phyloP scores from a whole-genome alignment of 129 eudicot species.

The Pseudognaphalium luteoalbum region DNA sequence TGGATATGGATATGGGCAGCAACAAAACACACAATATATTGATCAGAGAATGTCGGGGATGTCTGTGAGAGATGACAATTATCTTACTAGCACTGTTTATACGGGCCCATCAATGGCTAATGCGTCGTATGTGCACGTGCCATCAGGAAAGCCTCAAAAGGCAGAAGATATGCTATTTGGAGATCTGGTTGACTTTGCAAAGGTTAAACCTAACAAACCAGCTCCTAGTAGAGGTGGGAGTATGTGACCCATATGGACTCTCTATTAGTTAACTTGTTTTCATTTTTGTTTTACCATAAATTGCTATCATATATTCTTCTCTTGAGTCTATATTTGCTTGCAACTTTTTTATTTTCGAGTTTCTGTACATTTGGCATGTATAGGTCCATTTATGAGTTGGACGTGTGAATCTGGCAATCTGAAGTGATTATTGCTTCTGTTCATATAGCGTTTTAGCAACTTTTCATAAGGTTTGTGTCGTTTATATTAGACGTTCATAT shows the following conservation, averaged over 20 bases:
- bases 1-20: slow-evolving; percentile 60
- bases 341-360: not conserved
- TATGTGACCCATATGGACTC: slow-evolving; percentile 44
- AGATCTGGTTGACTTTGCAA: slow-evolving; percentile 78
- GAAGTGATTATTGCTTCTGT: slow-evolving; percentile 8
- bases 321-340: slow-evolving; percentile 17
- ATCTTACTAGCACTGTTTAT: slow-evolving; percentile 25
- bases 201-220: slow-evolving; percentile 62
- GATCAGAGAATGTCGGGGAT: slow-evolving; percentile 74
- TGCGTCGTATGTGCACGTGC: slow-evolving; percentile 53
- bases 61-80: slow-evolving; percentile 52
- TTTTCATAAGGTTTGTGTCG: too few species aligned
- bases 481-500: too few species aligned
- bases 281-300: slow-evolving; percentile 13
- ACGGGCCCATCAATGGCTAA: slow-evolving; percentile 40
- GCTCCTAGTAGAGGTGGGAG: slow-evolving; percentile 70
- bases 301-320: slow-evolving; percentile 16
- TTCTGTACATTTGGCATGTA: slow-evolving; percentile 21
- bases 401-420: slow-evolving; percentile 1
- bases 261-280: slow-evolving; percentile 32
- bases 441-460: not conserved
- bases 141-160: slow-evolving; percentile 73
- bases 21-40: slow-evolving; percentile 59
- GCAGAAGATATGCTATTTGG: slow-evolving; percentile 87
- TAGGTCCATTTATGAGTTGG: slow-evolving; percentile 13